Percentiles rank a stretch among this genome's conserved stretches.
phyloP scores from a whole-genome alignment of 1,284 basidiomycete genomes.

The Vanrija pseudolonga region DNA sequence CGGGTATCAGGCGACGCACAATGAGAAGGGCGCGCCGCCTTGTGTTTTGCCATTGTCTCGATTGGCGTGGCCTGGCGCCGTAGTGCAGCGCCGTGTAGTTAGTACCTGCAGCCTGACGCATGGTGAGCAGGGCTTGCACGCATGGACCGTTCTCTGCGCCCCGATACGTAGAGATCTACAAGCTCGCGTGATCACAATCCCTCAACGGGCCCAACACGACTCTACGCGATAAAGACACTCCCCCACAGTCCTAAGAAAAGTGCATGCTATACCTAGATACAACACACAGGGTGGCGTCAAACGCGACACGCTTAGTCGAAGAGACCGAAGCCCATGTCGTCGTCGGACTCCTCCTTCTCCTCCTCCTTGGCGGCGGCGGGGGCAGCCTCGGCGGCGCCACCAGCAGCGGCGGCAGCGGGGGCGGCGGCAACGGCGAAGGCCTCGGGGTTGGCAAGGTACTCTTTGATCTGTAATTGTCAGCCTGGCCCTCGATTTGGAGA shows the following conservation, averaged over 20 bases:
- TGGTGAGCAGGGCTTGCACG: too few species aligned
- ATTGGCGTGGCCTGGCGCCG: too few species aligned
- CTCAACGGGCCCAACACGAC: neutral
- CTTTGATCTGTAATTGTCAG: constrained; percentile 68
- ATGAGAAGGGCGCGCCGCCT: too few species aligned
- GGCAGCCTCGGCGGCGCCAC: constrained; percentile 56
- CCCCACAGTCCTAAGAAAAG: neutral
- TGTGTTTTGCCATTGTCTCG: too few species aligned
- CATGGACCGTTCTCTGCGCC: too few species aligned
- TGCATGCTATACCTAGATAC: constrained; percentile 14
- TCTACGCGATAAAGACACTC: too few species aligned
- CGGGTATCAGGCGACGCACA: too few species aligned
- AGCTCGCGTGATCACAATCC: too few species aligned
- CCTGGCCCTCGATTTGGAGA: neutral
- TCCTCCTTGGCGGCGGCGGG: constrained; percentile 58
- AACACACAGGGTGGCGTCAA: constrained; percentile 2
- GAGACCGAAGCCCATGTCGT: constrained; percentile 68
- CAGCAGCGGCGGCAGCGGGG: constrained; percentile 57
- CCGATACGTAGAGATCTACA: too few species aligned
- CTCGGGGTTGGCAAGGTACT: constrained; percentile 93
- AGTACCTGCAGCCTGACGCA: too few species aligned
- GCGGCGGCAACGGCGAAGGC: constrained; percentile 82
- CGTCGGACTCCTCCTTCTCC: constrained; percentile 65
- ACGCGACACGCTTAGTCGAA: constrained; percentile 64
- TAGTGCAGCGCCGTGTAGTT: too few species aligned